Conservation (phyloP, 768 basidiomycete species). For the Russula vinacea region DNA sequence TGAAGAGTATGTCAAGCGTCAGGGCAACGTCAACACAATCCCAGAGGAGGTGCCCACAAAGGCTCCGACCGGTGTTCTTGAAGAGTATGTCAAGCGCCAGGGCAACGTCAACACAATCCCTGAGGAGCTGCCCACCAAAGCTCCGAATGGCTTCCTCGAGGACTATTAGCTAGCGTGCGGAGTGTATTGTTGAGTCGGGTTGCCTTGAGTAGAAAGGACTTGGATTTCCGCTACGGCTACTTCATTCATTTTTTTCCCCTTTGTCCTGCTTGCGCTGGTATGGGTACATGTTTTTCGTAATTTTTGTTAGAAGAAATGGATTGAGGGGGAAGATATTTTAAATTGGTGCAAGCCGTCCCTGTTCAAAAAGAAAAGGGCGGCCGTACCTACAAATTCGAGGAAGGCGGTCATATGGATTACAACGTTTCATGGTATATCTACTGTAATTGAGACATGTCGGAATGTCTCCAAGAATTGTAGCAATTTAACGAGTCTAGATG, state of each 20-base stretch:
- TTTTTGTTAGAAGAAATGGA: constrained; percentile 13
- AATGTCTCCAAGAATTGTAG: too few relatives aligned
- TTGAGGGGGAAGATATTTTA: background rate
- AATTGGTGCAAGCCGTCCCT: background rate
- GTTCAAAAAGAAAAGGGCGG: background rate
- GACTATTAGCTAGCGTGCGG: background rate
- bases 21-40: background rate
- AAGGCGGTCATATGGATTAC: too few relatives aligned
- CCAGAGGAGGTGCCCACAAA: constrained; percentile 32
- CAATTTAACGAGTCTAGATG: too few relatives aligned
- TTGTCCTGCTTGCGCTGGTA: constrained; percentile 8
- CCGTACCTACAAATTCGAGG: too few relatives aligned
- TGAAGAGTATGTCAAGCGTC: background rate
- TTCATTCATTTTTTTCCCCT: constrained; percentile 6
- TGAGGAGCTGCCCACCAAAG: constrained; percentile 38
- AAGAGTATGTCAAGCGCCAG: background rate
- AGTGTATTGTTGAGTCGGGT: constrained; percentile 20
- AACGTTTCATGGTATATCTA: too few relatives aligned
- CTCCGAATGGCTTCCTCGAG: constrained; percentile 32
- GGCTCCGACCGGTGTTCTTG: constrained; percentile 7
- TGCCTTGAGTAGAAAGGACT: constrained; percentile 1
- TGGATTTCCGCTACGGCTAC: background rate
- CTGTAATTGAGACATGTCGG: too few relatives aligned
- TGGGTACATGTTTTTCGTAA: constrained; percentile 16
- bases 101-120: constrained; percentile 32